Evolutionary conservation across 441 rosid species (phyloP).

Genomic region (Breynia disticha): DNA sequence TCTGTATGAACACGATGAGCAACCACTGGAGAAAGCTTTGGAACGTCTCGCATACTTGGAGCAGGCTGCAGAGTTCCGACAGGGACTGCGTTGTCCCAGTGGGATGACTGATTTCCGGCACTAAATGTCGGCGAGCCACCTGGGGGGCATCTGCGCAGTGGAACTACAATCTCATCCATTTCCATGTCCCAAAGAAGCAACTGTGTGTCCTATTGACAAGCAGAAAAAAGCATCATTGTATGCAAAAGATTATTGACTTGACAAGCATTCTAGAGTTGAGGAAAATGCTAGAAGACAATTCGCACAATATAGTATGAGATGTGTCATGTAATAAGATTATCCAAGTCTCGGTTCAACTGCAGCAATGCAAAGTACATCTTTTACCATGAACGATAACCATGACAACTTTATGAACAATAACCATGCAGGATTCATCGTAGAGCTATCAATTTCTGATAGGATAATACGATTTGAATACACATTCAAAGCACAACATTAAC

Average conservation of each 20-base stretch:
- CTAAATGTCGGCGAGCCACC: constrained; percentile 99
- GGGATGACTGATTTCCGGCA: constrained; percentile 92
- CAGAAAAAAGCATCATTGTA: background rate
- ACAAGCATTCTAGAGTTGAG: no score
- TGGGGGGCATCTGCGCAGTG: constrained; percentile 67
- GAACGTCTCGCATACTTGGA: constrained; percentile 80
- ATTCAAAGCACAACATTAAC: no score
- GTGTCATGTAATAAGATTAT: no score
- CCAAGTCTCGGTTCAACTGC: no score
- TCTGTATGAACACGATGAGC: constrained; percentile 86
- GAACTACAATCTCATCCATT: constrained; percentile 97
- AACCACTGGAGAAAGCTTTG: constrained; percentile 78
- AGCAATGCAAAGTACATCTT: no score
- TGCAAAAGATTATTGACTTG: background rate
- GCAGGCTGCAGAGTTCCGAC: constrained; percentile 82
- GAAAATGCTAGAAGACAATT: no score
- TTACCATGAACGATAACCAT: no score
- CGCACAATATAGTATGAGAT: no score
- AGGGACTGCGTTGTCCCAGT: constrained; percentile 76
- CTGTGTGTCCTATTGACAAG: constrained; percentile 66
- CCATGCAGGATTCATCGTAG: no score
- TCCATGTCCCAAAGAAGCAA: constrained; percentile 96
- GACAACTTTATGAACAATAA: no score
- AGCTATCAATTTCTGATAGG: no score
- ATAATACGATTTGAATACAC: no score